Conservation (phyloP, 163 green algal genomes). For the Volvox carteri region DNA sequence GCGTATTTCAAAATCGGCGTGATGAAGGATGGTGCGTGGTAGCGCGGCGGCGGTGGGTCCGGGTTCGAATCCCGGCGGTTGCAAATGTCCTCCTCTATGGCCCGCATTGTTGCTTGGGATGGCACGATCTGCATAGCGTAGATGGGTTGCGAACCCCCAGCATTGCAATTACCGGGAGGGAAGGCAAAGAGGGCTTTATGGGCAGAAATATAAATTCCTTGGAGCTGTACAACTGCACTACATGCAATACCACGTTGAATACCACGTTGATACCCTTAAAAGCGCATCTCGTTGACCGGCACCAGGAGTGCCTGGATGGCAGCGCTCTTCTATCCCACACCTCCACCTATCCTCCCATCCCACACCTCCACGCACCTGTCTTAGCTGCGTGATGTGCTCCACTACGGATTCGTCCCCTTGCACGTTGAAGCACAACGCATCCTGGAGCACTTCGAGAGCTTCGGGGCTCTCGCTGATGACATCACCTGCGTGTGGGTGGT, state of each 20-base stretch:
- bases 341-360: no score
- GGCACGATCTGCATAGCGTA: constrained; percentile 8
- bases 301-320: no score
- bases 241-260: no score
- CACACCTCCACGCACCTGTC: constrained; percentile 7
- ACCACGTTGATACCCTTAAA: no score
- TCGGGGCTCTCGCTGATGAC: constrained; percentile 8
- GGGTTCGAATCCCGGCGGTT: constrained; percentile 28
- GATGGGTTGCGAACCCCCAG: background rate
- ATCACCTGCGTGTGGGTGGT: constrained; percentile 26
- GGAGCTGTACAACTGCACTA: no score
- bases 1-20: constrained; percentile 30
- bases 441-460: constrained; percentile 39
- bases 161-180: no score
- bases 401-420: constrained; percentile 50
- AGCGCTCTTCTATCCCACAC: no score
- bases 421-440: constrained; percentile 34
- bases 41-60: background rate
- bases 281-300: no score
- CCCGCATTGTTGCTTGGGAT: background rate
- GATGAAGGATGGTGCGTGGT: constrained; percentile 36
- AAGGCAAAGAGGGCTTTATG: no score
- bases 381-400: constrained; percentile 42
- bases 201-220: no score
- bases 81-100: constrained; percentile 47